phyloP scores from a whole-genome alignment of 169 alveolate genomes.

The Plasmodium knowlesi region DNA sequence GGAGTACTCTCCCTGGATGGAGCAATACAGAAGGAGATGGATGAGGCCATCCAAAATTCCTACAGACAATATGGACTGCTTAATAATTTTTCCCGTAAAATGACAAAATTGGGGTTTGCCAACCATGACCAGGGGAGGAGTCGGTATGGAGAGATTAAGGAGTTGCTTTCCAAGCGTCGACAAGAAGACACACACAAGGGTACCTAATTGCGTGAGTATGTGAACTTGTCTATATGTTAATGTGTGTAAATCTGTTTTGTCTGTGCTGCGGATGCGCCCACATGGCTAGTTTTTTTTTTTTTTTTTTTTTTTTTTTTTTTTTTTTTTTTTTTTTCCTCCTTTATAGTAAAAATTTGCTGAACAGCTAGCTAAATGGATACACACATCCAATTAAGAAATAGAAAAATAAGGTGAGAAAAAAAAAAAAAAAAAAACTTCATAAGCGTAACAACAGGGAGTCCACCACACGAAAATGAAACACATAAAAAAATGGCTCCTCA shows the following conservation, averaged over 20 bases:
- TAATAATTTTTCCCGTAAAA: constrained; percentile 16
- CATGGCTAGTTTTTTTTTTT: background rate
- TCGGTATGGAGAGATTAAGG: background rate
- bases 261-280: background rate
- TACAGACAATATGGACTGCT: constrained; percentile 7
- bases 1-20: background rate
- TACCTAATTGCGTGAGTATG: background rate
- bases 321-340: no score
- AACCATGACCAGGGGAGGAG: background rate
- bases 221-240: background rate
- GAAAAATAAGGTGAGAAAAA: no score
- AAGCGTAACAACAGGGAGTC: background rate
- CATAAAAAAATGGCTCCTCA: background rate
- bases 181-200: background rate
- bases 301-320: background rate
- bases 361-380: no score
- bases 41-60: constrained; percentile 42
- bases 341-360: no score
- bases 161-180: background rate
- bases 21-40: constrained; percentile 3
- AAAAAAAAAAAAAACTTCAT: background rate
- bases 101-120: constrained; percentile 23
- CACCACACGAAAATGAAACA: background rate
- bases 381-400: no score
- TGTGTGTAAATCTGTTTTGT: background rate